Conservation (phyloP, 306 rosid species). For the Pueraria montana region DNA sequence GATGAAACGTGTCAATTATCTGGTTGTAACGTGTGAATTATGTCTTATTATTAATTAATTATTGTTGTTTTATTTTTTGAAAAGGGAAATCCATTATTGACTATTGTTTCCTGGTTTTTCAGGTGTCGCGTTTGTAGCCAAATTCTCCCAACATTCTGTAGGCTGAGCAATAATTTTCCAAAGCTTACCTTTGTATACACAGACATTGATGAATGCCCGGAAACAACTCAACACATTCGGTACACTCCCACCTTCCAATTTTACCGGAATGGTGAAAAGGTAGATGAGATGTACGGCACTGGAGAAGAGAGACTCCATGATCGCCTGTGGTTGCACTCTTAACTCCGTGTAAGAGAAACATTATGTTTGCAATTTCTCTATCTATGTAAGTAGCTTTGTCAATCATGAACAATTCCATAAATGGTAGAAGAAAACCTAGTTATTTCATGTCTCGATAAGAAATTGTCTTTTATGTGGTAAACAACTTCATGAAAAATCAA, state of each 20-base stretch:
- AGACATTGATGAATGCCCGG: conserved; percentile 91
- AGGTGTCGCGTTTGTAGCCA: conserved; percentile 87
- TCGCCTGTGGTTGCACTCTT: conserved; percentile 63
- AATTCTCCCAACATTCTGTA: conserved; percentile 83
- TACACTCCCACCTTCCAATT: conserved; percentile 89
- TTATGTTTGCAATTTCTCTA: conserved; percentile 35
- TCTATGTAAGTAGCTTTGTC: conserved; percentile 25
- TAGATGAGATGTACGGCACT: conserved; percentile 71
- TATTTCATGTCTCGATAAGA: background rate
- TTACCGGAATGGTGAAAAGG: conserved; percentile 79
- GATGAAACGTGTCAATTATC: background rate
- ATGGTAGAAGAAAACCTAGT: conserved; percentile 7
- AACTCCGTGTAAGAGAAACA: conserved; percentile 4
- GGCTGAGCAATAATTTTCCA: conserved; percentile 76
- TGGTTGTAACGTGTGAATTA: conserved; percentile 6
- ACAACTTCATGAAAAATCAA: conserved; percentile 23
- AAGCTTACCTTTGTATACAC: conserved; percentile 78
- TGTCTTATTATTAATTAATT: too few relatives aligned
- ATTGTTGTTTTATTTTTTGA: too few relatives aligned
- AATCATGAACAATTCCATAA: conserved; percentile 11
- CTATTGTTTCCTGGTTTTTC: conserved; percentile 41
- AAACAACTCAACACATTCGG: conserved; percentile 84
- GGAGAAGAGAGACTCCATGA: conserved; percentile 60
- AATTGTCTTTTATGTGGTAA: conserved; percentile 14
- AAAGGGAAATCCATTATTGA: background rate